Evolutionary conservation across 2,329 filamentous ascomycete species (phyloP).

Genomic region (Aspergillus eucalypticola): DNA sequence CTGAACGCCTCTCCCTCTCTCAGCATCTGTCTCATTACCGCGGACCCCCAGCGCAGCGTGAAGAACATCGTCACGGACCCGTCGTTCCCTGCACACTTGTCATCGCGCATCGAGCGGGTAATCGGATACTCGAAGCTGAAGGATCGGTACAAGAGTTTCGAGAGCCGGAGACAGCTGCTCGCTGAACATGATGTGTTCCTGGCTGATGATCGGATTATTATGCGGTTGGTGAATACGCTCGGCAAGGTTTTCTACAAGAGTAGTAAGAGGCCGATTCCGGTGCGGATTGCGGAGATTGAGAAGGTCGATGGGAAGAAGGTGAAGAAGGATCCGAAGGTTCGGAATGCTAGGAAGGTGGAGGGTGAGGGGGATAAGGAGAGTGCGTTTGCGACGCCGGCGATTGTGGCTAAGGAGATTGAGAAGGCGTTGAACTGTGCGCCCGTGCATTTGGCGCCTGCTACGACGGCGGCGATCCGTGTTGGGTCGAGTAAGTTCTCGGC

Average conservation of each 20-base stretch:
- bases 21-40: constrained; percentile 83
- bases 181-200: constrained; percentile 91
- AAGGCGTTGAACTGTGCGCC: constrained; percentile 75
- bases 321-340: constrained; percentile 57
- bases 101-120: constrained; percentile 70
- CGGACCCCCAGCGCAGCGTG: constrained; percentile 79
- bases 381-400: constrained; percentile 59
- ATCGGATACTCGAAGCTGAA: constrained; percentile 85
- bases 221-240: constrained; percentile 70
- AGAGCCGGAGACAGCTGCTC: constrained; percentile 78
- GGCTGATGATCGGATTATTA: constrained; percentile 81
- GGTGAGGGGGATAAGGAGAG: constrained; percentile 39
- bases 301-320: constrained; percentile 61
- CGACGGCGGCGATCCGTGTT: constrained; percentile 77
- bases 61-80: constrained; percentile 81
- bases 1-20: constrained; percentile 67
- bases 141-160: constrained; percentile 84
- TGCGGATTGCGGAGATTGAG: constrained; percentile 66
- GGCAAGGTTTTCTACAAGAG: constrained; percentile 95
- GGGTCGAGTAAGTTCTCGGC: constrained; percentile 73
- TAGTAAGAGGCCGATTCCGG: constrained; percentile 81
- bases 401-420: constrained; percentile 78
- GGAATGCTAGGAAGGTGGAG: constrained; percentile 28
- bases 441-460: constrained; percentile 75
- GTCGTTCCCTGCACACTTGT: constrained; percentile 67